Evolutionary conservation across 805 yeast genomes (phyloP), one percentile per base, ranked within the genome.

Genomic region (Lipomyces japonicus): DNA sequence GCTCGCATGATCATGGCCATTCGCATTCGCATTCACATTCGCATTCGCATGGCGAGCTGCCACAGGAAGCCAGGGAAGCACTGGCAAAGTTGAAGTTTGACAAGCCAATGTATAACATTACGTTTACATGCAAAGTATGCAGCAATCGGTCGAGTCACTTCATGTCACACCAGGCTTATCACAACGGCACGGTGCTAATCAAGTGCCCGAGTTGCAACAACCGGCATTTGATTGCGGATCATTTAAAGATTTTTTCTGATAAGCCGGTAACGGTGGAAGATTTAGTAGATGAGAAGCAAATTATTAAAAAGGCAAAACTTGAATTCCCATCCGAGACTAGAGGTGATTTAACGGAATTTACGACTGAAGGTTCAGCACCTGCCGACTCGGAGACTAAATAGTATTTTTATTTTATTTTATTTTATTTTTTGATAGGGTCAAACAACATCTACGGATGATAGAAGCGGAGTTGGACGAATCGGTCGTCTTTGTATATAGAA

Each of bases 111-210:
- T 72, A 86, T 55, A 84, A 88, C 84, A 76, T 91, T 21, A 91
- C 95, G 0, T 90, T 91, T 70, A 91, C 96, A 0, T 91, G 97
- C 69, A 91, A 89, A 65, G 79, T 80, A 58, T 91, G 97, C 68
- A 75, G 79, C 40, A 78, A 84, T 2, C 72, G 97, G 48, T 88
- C 96, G 0, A 80, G 89, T 3, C 97, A 91, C 63, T 76, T 83
- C n/a, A 84, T 91, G 63, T 84, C 96, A 4, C 90, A 90, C 59
- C 97, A 91, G 68, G 90, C 96, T 0, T 91, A 91, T 65, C 79
- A 83, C 12, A 71, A 74, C 7, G 97, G 97, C 1, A 82, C 96
- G 0, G 95, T 91, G 2, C 70, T 88, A 44, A 84, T 91, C 22
- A 88, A 87, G 62, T 91, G 97, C 65, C 97, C 97, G 0, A 86